Conservation (phyloP, 1,284 basidiomycete species). For the Neonothopanus nambi region DNA sequence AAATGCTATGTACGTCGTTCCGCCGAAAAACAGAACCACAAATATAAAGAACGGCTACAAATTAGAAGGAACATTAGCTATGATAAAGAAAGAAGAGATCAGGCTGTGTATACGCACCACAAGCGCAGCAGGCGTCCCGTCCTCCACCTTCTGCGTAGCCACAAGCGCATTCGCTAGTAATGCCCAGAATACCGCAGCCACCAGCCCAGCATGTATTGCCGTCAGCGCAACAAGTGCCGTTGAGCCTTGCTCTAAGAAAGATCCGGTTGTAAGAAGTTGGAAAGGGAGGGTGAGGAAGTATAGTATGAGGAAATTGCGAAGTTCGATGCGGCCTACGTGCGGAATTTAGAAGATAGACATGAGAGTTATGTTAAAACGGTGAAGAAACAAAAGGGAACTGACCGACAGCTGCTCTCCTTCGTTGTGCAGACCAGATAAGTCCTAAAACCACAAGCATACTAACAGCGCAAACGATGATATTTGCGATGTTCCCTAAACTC, state of each 20-base stretch:
- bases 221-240: conserved; percentile 69
- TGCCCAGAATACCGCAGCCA: conserved; percentile 75
- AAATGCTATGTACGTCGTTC: conserved; percentile 76
- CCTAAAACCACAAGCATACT: conserved; percentile 44
- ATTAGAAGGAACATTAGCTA: background rate
- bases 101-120: conserved; percentile 47
- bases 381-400: conserved; percentile 18
- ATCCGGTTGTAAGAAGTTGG: conserved; percentile 77
- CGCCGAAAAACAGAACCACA: conserved; percentile 61
- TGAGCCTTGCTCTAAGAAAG: conserved; percentile 74
- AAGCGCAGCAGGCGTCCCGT: conserved; percentile 73
- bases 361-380: no score
- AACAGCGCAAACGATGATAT: conserved; percentile 56
- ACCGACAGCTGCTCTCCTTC: conserved; percentile 55
- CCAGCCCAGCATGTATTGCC: conserved; percentile 70
- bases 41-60: conserved; percentile 65
- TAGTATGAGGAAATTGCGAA: conserved; percentile 61
- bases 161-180: conserved; percentile 79
- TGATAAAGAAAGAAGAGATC: background rate
- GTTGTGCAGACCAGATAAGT: conserved; percentile 33
- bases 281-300: conserved; percentile 76
- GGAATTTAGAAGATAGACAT: background rate
- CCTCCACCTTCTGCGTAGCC: conserved; percentile 81
- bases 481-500: conserved; percentile 61
- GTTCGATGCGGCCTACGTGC: conserved; percentile 62